Evolutionary conservation across 2,329 filamentous ascomycete genomes (phyloP).

Genomic region (Aspergillus ustus): DNA sequence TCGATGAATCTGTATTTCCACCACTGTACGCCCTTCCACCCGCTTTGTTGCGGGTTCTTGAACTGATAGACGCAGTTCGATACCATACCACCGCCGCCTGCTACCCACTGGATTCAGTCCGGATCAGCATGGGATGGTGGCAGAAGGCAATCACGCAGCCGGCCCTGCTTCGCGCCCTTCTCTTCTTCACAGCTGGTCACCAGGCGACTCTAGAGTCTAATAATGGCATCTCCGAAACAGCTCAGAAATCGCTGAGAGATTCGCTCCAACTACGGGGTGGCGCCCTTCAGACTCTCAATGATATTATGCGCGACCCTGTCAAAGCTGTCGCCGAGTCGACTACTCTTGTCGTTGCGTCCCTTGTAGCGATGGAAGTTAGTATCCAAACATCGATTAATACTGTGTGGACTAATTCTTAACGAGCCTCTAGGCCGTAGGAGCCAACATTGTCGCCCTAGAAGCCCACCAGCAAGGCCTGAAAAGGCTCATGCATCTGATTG

Average conservation of each 20-base stretch:
- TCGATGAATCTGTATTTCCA: conserved; percentile 25
- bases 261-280: conserved; percentile 20
- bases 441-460: conserved; percentile 21
- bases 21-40: conserved; percentile 22
- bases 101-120: conserved; percentile 25
- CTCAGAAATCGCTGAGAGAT: conserved; percentile 22
- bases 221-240: conserved; percentile 16
- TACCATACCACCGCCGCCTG: conserved; percentile 22
- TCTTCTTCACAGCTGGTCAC: conserved; percentile 26
- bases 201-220: conserved; percentile 21
- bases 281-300: conserved; percentile 23
- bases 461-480: conserved; percentile 23
- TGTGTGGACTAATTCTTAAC: background rate
- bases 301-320: conserved; percentile 20
- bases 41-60: background rate
- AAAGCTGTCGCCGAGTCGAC: conserved; percentile 23
- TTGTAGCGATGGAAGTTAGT: conserved; percentile 16
- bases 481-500: conserved; percentile 19
- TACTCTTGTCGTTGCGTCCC: conserved; percentile 23
- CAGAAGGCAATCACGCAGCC: conserved; percentile 23
- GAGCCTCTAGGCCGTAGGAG: conserved; percentile 20
- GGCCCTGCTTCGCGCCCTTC: conserved; percentile 23
- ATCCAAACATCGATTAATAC: background rate
- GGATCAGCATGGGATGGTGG: conserved; percentile 26
- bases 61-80: conserved; percentile 9